Base-by-base conservation (phyloP, 352 stramenopile species). In the Phytophthora pistaciae region DNA sequence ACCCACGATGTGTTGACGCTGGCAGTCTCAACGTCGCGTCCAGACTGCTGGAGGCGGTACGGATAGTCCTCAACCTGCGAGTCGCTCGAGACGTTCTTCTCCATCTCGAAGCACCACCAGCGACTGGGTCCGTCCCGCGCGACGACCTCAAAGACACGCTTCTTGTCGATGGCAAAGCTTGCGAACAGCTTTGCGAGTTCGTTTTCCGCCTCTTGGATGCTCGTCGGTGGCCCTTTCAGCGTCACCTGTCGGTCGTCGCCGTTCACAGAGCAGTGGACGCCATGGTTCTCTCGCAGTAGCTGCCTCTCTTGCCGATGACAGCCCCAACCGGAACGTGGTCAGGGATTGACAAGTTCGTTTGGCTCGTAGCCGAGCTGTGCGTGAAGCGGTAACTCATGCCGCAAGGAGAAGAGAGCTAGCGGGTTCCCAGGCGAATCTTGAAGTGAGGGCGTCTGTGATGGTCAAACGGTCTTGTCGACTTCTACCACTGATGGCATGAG, bases 231-330 rank as follows among this genome's bases (percentile, higher is more conserved):
- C 3, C 79, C 77, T 29, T 61, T 70, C 49, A 87, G 42, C 8
- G 66, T 76, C 40, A 84, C 66, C 9, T 72, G 74, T 55, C 77
- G 77, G 10, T 69, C 50, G 9, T 33, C 18, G 38, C 31, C 36
- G 18, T 83, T 44, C 36, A 87, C 77, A 23, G 18, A 64, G 53
- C 74, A 83, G 14, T 55, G 66, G 25, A 87, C 74, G 3, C 62
- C 59, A 36, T 81, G 60, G 10, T 77, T 74, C 0, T 68, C 56
- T 38, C 42, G 63, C 11, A 80, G 40, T 74, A 72, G 66, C 74
- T 80, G 0, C 77, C 79, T 3, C 72, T 60, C 44, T 77, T 82
- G 21, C 77, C 79, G 42, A 87, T 87, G 36, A 87, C 74, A 56
- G 64, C 74, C 4, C 79, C 79, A 6, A 84, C 65, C n/a, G 68